Percentiles rank a stretch among this genome's conserved stretches.
Conservation (phyloP, 805 yeast genomes). For the Kodamaea sagamina region DNA sequence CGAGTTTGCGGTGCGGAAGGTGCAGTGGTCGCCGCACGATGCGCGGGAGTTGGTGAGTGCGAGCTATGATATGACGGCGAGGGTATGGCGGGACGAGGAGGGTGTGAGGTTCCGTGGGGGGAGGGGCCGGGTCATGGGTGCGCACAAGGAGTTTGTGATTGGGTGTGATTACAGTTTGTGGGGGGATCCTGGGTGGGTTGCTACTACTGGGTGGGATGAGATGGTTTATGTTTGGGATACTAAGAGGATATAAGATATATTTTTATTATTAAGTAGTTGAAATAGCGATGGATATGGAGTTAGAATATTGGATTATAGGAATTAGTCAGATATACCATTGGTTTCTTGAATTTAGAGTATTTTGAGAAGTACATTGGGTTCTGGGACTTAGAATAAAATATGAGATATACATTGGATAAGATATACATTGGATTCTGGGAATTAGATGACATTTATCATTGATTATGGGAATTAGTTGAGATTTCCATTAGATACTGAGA, state of each 20-base stretch:
- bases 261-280: too few relatives aligned
- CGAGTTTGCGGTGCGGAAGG: conserved; percentile 81
- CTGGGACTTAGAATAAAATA: too few relatives aligned
- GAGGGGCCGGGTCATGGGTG: conserved; percentile 46
- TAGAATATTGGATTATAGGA: too few relatives aligned
- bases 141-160: conserved; percentile 85
- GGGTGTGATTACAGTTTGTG: conserved; percentile 95
- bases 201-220: conserved; percentile 96
- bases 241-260: conserved; percentile 35
- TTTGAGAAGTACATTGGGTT: too few relatives aligned
- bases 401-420: too few relatives aligned
- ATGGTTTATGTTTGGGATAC: conserved; percentile 90
- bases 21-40: conserved; percentile 88
- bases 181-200: conserved; percentile 97
- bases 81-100: conserved; percentile 79
- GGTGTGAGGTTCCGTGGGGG: conserved; percentile 41
- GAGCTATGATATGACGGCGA: conserved; percentile 90
- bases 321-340: too few relatives aligned
- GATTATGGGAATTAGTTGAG: too few relatives aligned
- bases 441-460: too few relatives aligned
- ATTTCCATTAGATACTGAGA: too few relatives aligned
- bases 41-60: conserved; percentile 69
- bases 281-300: too few relatives aligned
- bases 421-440: too few relatives aligned
- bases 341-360: too few relatives aligned